Evolutionary conservation across 805 yeast genomes (phyloP), one percentile per base, ranked within the genome.

Genomic region (Aciculoconidium aculeatum): DNA sequence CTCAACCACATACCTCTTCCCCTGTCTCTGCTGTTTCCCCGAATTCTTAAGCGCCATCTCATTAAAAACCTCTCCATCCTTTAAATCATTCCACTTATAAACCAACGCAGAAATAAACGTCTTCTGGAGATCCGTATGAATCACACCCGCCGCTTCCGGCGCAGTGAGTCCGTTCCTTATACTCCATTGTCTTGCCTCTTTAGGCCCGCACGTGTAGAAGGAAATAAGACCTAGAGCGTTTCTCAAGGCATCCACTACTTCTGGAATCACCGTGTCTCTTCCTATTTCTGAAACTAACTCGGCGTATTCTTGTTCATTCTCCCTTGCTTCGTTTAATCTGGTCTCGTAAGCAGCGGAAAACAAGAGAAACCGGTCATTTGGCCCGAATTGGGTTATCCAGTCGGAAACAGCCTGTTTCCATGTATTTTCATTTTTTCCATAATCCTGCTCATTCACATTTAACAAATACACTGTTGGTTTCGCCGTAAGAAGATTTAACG

Each of bases 161-260:
- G 94, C 95, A 20, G 75, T 71, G 11, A 81, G 71, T 17, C 86
- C 84, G 29, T 67, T 65, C 49, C 88, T 70, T 31, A 87, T 67
- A 11, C 87, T 81, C 96, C 96, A 87, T 53, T 87, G 94, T 47
- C 90, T 66, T 7, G 82, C 88, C 56, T 87, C 95, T 29, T 69
- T 65, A 15, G 78, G 77, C 16, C 96, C 96, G 50, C 94, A 83
- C 0, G 96, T 87, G 60, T 80, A 87, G 55, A 74, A 87, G 22
- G 94, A 81, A 13, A 85, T 82, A 50, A 87, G 64, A 30, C 77
- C 74, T 35, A 87, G 64, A 34, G 75, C 70, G 35, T 64, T 54
- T 50, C 94, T 71, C 82, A 86, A 80, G 35, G 71, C 65, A 11
- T 59, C 52, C 21, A 85, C 77, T 25, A 81, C 73, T 28, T 58